A percentile compares a stretch with the other conserved stretches of the same genome.
Conservation (phyloP, 2,329 filamentous ascomycete genomes). For the Arthroderma uncinatum region DNA sequence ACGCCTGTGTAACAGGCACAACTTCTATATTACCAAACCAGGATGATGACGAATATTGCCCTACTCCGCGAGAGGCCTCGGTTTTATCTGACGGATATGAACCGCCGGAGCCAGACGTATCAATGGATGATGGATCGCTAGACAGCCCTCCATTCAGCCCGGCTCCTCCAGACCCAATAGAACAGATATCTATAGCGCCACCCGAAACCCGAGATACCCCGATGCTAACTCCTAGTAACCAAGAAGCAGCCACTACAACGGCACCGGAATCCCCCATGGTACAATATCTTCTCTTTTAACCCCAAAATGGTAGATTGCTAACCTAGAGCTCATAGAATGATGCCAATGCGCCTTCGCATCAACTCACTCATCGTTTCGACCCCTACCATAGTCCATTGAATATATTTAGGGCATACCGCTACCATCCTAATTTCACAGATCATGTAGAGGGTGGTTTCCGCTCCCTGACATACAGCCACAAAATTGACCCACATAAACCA, state of each 20-base stretch:
- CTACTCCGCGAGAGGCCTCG: constrained; percentile 22
- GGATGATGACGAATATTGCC: constrained; percentile 7
- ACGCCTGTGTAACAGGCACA: not conserved
- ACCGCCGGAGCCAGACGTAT: constrained; percentile 37
- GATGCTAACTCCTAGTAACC: constrained; percentile 25
- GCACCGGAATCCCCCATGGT: constrained; percentile 20
- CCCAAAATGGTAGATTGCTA: not conserved
- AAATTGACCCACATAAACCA: constrained; percentile 62
- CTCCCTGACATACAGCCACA: constrained; percentile 88
- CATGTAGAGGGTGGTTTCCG: constrained; percentile 65
- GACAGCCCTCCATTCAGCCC: constrained; percentile 37
- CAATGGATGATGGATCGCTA: constrained; percentile 20
- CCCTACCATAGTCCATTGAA: constrained; percentile 77
- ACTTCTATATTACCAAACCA: not conserved
- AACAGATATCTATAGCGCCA: constrained; percentile 17
- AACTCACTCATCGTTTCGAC: constrained; percentile 31
- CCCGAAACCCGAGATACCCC: constrained; percentile 19
- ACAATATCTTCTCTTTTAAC: not conserved
- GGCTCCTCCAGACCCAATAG: constrained; percentile 26
- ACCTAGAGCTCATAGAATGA: constrained; percentile 2
- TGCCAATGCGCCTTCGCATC: constrained; percentile 15
- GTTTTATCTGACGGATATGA: constrained; percentile 45
- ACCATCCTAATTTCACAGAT: constrained; percentile 64
- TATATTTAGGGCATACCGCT: constrained; percentile 78
- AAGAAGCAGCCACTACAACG: constrained; percentile 20